Evolutionary conservation across 257 asterid species (phyloP), one percentile per base, ranked within the genome.

Genomic region (Nicotiana undulata): DNA sequence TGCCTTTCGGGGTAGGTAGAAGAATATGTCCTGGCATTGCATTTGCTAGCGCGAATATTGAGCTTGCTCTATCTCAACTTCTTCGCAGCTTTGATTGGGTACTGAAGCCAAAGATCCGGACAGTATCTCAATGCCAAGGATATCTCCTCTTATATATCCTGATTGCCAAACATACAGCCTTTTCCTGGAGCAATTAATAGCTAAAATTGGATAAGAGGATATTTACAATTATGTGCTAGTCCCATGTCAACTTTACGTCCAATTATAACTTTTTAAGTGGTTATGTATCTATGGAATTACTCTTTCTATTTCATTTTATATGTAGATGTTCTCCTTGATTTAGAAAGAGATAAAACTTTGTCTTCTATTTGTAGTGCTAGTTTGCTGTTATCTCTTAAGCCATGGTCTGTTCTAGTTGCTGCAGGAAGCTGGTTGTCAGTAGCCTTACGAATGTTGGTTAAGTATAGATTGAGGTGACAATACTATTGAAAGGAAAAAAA

Each of bases 51-150:
- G 89, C 87, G 2, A 84, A 85, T 10, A 80, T 85, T 28, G 97
- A 92, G 82, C 83, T 90, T 20, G 91, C 91, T 26, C 81, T 92
- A 81, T 94, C 94, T 13, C 92, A 92, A 20, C 91, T 92, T 81
- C 87, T 90, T n/a, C 88, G 85, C 26, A 70, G 88, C 79, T 92
- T 90, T 79, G 92, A 92, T 76, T 90, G 93, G 94, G 89, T 85
- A 80, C 89, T 90, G 55, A 28, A 59, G 53, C 80, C 11, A 34
- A 81, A 58, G 90, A 90, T 84, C 84, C 90, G 56, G 94, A 90
- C 76, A 82, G 96, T 53, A 91, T 90, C 77, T 83, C 96, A 16
- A 87, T 90, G 94, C 91, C 87, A 78, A 87, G 87, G 80, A 80
- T 72, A 61, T 81, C 85, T 34, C 91, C 89, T 44, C 81, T 90